A percentile compares a stretch with the other conserved stretches of the same genome.
Evolutionary conservation across 352 stramenopile species (phyloP).

Genomic region (Phytopythium kandeliae): DNA sequence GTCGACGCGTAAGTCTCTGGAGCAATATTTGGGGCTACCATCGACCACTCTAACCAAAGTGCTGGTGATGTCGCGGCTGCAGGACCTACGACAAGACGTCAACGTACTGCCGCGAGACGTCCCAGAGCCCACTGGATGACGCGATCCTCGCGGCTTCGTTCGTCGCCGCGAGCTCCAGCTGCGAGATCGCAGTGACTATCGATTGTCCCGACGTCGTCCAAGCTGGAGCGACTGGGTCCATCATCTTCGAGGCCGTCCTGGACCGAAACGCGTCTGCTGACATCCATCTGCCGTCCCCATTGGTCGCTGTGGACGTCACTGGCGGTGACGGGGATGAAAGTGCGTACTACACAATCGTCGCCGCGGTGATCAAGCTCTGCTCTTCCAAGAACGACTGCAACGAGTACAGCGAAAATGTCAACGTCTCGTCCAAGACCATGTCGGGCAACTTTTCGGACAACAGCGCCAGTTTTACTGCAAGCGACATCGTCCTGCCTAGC

Average conservation of each 20-base stretch:
- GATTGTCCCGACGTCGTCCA: constrained; percentile 22
- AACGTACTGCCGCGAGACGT: constrained; percentile 44
- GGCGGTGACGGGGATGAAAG: constrained; percentile 7
- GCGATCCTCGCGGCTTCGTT: constrained; percentile 16
- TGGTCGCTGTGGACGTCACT: constrained; percentile 19
- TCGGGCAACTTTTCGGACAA: constrained; percentile 27
- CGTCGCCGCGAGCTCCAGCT: constrained; percentile 31
- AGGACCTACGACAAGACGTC: constrained; percentile 26
- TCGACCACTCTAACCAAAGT: constrained; percentile 1
- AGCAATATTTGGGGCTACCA: too few species aligned
- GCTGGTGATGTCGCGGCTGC: not conserved
- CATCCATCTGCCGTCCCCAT: constrained; percentile 38
- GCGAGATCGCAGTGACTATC: constrained; percentile 35
- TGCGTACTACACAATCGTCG: constrained; percentile 40
- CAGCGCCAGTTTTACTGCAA: constrained; percentile 26
- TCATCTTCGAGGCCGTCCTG: constrained; percentile 37
- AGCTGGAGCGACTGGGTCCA: constrained; percentile 9
- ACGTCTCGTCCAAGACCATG: constrained; percentile 15
- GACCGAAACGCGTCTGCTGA: constrained; percentile 21
- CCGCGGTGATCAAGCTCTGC: constrained; percentile 43
- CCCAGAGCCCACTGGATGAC: constrained; percentile 26
- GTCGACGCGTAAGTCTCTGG: constrained; percentile 12
- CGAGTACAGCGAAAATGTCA: constrained; percentile 31
- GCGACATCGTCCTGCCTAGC: constrained; percentile 21
- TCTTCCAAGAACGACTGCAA: constrained; percentile 23